Evolutionary conservation across 306 rosid species (phyloP).

Genomic region (Benincasa hispida): DNA sequence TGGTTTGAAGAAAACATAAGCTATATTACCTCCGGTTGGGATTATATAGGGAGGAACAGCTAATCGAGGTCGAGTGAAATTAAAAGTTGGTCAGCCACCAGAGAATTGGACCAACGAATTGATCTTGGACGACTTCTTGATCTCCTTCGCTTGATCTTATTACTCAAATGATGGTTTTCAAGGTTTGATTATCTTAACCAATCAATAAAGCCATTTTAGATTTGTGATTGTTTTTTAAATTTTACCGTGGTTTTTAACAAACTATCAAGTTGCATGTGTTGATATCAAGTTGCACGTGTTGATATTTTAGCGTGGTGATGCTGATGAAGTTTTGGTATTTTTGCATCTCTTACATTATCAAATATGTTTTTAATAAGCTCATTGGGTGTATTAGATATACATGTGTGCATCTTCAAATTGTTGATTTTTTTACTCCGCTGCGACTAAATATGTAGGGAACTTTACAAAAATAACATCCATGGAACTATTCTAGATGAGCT

Average conservation of each 20-base stretch:
- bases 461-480: too few relatives aligned
- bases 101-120: constrained; percentile 99
- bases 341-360: too few relatives aligned
- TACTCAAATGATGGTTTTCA: constrained; percentile 61
- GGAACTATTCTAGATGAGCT: too few relatives aligned
- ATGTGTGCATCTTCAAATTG: too few relatives aligned
- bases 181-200: constrained; percentile 52
- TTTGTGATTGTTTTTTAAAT: not conserved
- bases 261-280: not conserved
- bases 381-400: too few relatives aligned
- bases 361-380: too few relatives aligned
- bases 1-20: too few relatives aligned
- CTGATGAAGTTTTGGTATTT: not conserved
- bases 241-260: not conserved
- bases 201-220: not conserved
- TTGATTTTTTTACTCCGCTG: too few relatives aligned
- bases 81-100: constrained; percentile 80
- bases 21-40: constrained; percentile 91
- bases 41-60: constrained; percentile 99
- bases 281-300: too few relatives aligned
- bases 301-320: not conserved
- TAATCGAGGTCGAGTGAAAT: constrained; percentile 83
- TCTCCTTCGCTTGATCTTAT: constrained; percentile 85
- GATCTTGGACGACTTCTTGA: constrained; percentile 97
- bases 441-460: too few relatives aligned